phyloP scores from a whole-genome alignment of 306 rosid species.

The Boehmeria nivea region DNA sequence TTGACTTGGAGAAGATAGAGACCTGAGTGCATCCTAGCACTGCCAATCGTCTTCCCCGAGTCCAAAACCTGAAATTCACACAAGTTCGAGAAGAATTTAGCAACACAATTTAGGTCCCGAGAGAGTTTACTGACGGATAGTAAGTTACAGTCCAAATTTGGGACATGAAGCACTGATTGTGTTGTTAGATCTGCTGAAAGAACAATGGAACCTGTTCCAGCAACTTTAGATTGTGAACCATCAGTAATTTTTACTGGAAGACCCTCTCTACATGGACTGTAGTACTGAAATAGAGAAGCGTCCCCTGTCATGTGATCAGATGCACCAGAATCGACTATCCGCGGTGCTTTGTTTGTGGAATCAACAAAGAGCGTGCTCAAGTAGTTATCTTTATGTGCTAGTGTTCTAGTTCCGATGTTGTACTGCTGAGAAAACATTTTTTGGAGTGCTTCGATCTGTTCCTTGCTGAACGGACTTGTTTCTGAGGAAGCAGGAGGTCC shows the following conservation, averaged over 20 bases:
- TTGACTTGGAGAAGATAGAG: not conserved
- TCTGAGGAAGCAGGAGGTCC: not conserved
- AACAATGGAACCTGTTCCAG: not conserved
- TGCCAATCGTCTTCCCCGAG: slow-evolving; percentile 2
- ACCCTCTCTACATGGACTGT: not conserved
- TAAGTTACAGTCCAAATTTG: not conserved
- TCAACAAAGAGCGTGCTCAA: too few relatives aligned
- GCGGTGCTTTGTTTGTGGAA: too few relatives aligned
- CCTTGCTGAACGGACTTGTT: not conserved
- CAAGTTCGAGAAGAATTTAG: not conserved
- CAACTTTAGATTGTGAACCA: not conserved
- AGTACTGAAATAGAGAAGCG: not conserved
- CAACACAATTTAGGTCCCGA: not conserved
- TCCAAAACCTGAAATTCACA: slow-evolving; percentile 11
- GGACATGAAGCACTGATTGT: not conserved
- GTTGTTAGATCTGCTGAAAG: not conserved
- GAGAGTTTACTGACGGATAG: not conserved
- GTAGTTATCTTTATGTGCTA: too few relatives aligned
- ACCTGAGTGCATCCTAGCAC: not conserved
- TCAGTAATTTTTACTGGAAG: not conserved
- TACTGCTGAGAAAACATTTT: not conserved
- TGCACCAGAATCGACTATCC: slow-evolving; percentile 3
- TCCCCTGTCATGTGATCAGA: slow-evolving; percentile 2
- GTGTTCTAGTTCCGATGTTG: too few relatives aligned
- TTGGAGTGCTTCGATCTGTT: not conserved